Conservation (phyloP, 768 basidiomycete species). For the Tricholoma hemisulphureum region DNA sequence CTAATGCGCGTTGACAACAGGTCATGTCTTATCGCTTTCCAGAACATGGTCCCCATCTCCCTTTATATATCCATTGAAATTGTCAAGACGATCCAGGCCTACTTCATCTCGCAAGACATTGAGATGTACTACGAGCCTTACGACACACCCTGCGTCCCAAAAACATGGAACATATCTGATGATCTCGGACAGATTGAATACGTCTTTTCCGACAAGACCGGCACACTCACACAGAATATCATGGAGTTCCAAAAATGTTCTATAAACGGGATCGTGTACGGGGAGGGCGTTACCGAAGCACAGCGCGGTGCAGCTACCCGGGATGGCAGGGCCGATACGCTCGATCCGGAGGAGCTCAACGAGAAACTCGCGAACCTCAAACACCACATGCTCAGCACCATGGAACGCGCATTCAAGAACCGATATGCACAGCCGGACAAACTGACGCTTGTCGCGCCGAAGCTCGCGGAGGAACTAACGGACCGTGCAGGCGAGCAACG, state of each 20-base stretch:
- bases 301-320: constrained; percentile 89
- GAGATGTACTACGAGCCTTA: constrained; percentile 94
- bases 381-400: constrained; percentile 68
- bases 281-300: constrained; percentile 94
- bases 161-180: constrained; percentile 98
- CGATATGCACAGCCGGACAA: constrained; percentile 78
- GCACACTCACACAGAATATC: constrained; percentile 95
- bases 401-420: constrained; percentile 85
- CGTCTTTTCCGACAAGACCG: constrained; percentile 86
- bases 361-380: constrained; percentile 65
- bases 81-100: constrained; percentile 97
- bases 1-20: constrained; percentile 39
- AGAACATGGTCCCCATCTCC: constrained; percentile 95
- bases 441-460: constrained; percentile 85
- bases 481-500: constrained; percentile 62
- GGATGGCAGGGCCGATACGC: constrained; percentile 63
- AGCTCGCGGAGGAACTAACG: constrained; percentile 74
- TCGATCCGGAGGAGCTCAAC: constrained; percentile 71
- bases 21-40: constrained; percentile 92
- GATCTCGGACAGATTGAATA: constrained; percentile 99
- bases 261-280: constrained; percentile 78
- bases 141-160: constrained; percentile 88
- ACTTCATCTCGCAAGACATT: constrained; percentile 92
- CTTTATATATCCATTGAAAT: constrained; percentile 98
- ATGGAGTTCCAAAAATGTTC: constrained; percentile 99